phyloP scores from a whole-genome alignment of 352 stramenopile genomes.

The Globisporangium spiculum region DNA sequence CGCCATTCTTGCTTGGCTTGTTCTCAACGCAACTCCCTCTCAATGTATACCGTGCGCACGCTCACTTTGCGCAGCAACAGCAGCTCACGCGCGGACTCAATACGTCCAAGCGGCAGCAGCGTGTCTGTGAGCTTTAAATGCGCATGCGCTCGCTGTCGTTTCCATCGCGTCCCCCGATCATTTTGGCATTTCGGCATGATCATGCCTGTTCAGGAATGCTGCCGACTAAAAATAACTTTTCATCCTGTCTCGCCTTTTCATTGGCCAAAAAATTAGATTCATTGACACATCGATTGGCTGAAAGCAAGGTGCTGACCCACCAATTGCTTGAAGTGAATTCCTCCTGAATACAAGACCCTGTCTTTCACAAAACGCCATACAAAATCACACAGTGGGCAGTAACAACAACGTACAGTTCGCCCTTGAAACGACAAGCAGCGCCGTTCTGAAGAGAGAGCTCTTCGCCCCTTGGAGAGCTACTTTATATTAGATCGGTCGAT shows the following conservation, averaged over 20 bases:
- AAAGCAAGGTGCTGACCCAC: neutral
- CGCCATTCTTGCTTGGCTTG: constrained; percentile 30
- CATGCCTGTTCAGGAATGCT: neutral
- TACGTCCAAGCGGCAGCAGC: neutral
- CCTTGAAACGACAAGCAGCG: neutral
- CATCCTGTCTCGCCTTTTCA: neutral
- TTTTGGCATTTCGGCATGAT: neutral
- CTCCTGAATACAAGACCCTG: neutral
- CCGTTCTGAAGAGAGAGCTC: neutral
- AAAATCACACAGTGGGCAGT: neutral
- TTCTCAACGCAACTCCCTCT: neutral
- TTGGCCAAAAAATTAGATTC: constrained; percentile 4
- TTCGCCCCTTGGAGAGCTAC: neutral
- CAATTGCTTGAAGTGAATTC: neutral
- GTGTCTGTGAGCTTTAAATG: neutral
- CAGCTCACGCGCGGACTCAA: neutral
- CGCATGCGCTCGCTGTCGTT: neutral
- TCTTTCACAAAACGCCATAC: neutral
- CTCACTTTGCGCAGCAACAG: neutral
- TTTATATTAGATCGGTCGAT: neutral
- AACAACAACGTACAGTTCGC: neutral
- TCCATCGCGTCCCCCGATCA: neutral
- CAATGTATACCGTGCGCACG: neutral
- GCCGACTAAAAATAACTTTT: constrained; percentile 2
- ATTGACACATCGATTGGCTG: neutral